phyloP scores from a whole-genome alignment of 2,329 filamentous ascomycete genomes.

The Emericellopsis cladophorae region DNA sequence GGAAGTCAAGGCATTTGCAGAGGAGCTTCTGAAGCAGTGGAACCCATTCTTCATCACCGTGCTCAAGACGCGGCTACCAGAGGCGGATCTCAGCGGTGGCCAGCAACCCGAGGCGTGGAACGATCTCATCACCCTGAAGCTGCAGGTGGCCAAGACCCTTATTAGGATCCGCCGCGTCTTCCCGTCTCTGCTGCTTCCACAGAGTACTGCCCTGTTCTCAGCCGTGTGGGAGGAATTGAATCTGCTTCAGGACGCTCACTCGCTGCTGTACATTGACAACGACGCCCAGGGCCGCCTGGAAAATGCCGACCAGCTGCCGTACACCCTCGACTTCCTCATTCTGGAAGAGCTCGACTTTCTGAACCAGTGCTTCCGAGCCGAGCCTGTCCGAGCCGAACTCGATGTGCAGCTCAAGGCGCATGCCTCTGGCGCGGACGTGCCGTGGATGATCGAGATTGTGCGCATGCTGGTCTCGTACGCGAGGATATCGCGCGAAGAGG shows the following conservation, averaged over 20 bases:
- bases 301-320: constrained; percentile 82
- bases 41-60: constrained; percentile 76
- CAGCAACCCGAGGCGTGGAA: constrained; percentile 58
- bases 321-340: constrained; percentile 86
- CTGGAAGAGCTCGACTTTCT: constrained; percentile 92
- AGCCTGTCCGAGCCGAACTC: constrained; percentile 81
- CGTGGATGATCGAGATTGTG: constrained; percentile 83
- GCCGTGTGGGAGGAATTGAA: constrained; percentile 83
- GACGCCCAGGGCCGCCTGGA: constrained; percentile 81
- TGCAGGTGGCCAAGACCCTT: constrained; percentile 88
- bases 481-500: constrained; percentile 83
- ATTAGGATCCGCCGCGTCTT: constrained; percentile 83
- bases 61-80: constrained; percentile 64
- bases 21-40: constrained; percentile 74
- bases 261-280: constrained; percentile 73
- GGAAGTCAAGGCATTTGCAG: constrained; percentile 79
- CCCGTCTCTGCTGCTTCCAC: constrained; percentile 65
- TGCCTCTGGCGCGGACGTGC: constrained; percentile 46
- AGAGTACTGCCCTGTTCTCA: constrained; percentile 73
- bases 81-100: constrained; percentile 34
- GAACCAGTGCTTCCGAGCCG: constrained; percentile 78
- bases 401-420: constrained; percentile 59
- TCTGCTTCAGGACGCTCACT: constrained; percentile 58
- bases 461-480: constrained; percentile 75
- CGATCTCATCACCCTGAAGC: constrained; percentile 72